Evolutionary conservation across 148 eudicot species (phyloP), one percentile per base, ranked within the genome.

Genomic region (Chenopodium suecicum): DNA sequence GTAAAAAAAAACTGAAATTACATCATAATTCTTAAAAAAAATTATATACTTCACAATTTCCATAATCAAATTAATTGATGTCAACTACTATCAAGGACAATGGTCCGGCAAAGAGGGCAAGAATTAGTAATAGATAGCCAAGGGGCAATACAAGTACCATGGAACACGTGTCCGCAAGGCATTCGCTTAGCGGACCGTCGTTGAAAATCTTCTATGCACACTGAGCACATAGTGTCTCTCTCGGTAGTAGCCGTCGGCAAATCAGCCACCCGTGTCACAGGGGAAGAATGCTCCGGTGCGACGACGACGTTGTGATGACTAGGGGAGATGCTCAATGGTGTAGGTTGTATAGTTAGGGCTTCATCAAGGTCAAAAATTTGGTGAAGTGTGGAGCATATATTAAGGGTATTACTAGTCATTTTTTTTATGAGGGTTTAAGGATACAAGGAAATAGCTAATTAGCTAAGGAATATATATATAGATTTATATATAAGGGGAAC

Each of bases 101-200:
- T 25, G 54, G 73, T 73, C 74, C 86, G 81, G 27, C 88, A 86
- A 82, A 86, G 76, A 22, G 88, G 88, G 63, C 86, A 86, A 77
- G 81, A 86, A 27, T 83, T 76, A 27, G 20, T 76, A 16, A 64
- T 31, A 16, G 83, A 76, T 29, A 86, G 81, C 88, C 88, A 86
- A 1, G 88, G 65, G 6, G 81, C 58, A 52, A 83, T 83, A 83
- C 88, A 86, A 3, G 52, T 41, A 9, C 73, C 82, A 73, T 86
- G 88, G 68, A 76, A 86, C 67, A 86, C 85, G 75, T 86, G 88
- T 27, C 85, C 83, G n/a, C 88, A 86, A 4, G 88, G 85, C 65
- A 80, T 78, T 83, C 20, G 83, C 72, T 83, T 86, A 46, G 81
- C 83, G 16, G 62, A 44, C 1, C 20, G 74, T 25, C 80, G 44